These are phyloP conservation scores for Malus hybrid DNA, from an alignment of 331 rosid species.

Conservation along the genomic window DNA sequence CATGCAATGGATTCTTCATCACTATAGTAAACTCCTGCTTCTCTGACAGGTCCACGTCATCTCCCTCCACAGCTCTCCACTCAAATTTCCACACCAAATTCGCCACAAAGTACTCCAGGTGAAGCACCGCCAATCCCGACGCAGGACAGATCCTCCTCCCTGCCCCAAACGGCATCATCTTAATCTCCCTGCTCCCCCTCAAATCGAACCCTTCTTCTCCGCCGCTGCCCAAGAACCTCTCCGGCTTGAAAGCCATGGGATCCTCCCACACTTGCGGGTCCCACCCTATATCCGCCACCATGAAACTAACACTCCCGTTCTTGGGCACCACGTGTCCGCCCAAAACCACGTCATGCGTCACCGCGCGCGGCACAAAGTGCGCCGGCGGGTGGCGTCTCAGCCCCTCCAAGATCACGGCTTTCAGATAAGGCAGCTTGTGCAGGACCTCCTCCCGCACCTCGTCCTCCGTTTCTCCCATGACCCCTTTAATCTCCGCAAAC, in stretches of 20 bases:
- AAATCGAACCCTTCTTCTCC: slow-evolving; percentile 25
- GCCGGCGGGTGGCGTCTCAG: too few relatives aligned
- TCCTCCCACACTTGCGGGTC: slow-evolving; percentile 54
- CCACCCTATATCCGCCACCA: slow-evolving; percentile 62
- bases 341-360: too few relatives aligned
- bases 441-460: too few relatives aligned
- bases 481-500: too few relatives aligned
- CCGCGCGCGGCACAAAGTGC: too few relatives aligned
- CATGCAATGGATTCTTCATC: slow-evolving; percentile 57
- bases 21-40: slow-evolving; percentile 39
- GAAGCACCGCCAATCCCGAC: too few relatives aligned
- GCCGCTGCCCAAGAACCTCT: slow-evolving; percentile 33
- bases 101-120: too few relatives aligned
- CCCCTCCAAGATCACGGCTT: too few relatives aligned
- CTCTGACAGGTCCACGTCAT: slow-evolving; percentile 45
- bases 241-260: slow-evolving; percentile 56
- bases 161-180: slow-evolving; percentile 53
- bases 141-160: too few relatives aligned
- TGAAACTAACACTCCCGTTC: slow-evolving; percentile 36
- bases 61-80: slow-evolving; percentile 29
- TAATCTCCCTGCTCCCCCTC: slow-evolving; percentile 42
- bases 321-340: slow-evolving; percentile 44
- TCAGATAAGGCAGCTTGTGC: too few relatives aligned
- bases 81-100: slow-evolving; percentile 53
- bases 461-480: too few relatives aligned